These are phyloP conservation scores for Aegilops umbellulata DNA, from an alignment of 176 grass and related monocot genomes.

Conservation along the genomic window DNA sequence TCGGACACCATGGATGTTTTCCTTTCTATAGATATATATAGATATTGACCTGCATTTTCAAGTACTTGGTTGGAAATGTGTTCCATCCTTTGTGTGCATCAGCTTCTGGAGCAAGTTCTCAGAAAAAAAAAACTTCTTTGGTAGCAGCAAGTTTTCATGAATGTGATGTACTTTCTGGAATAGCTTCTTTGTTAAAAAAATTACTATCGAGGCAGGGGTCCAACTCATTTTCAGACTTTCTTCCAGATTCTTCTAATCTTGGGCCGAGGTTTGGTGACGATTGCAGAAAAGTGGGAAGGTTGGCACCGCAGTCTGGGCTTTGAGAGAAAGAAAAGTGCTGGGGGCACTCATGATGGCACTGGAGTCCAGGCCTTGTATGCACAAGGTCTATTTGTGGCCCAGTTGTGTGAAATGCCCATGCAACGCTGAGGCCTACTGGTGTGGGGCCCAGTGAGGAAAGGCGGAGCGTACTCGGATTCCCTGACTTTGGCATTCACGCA, in stretches of 20 bases:
- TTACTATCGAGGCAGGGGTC: background rate
- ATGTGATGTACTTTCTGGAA: background rate
- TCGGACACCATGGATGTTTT: background rate
- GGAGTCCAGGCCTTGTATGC: too few species aligned
- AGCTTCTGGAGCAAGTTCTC: background rate
- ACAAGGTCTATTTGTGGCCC: too few species aligned
- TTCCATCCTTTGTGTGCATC: background rate
- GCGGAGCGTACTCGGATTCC: background rate
- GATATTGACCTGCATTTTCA: background rate
- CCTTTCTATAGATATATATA: background rate
- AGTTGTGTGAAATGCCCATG: background rate
- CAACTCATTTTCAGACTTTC: background rate
- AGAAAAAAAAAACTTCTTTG: background rate
- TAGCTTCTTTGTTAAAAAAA: background rate
- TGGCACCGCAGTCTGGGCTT: too few species aligned
- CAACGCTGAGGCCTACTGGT: background rate
- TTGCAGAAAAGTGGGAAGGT: too few species aligned
- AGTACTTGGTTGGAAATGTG: background rate
- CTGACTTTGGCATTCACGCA: conserved; percentile 21
- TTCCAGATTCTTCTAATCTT: background rate
- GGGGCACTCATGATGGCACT: too few species aligned
- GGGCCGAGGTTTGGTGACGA: too few species aligned
- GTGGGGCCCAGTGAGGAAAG: background rate
- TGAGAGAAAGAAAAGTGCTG: too few species aligned
- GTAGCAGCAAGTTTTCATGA: background rate